Base-by-base conservation (phyloP, 2,329 filamentous ascomycete genomes). In the Mycocentrospora acerina region DNA sequence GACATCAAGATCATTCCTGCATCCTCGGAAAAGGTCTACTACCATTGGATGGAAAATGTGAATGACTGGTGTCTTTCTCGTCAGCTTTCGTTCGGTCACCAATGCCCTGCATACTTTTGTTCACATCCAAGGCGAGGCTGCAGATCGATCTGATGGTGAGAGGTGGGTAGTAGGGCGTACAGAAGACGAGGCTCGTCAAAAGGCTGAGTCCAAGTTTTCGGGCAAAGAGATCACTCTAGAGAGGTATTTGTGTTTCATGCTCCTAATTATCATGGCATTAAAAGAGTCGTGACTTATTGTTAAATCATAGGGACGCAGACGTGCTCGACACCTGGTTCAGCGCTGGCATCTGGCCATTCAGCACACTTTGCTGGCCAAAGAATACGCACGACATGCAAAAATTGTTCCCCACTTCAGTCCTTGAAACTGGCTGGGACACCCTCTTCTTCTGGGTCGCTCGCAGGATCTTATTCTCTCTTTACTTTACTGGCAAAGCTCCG, bases 391-490 rank as follows among this genome's bases (percentile, higher is more conserved):
- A 95, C 58, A 73, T 94, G 38, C 78, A 88, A 64, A 87, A 82
- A 46, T 76, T 96, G 32, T 97, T 91, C 71, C 90, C 91, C 8
- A 96, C 90, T 8, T 62, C 58, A 25, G 54, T 96, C 28, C 78
- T 97, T 14, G 93, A 97, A 72, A 97, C 91, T 34, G 91, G 91
- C 24, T 97, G 91, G 90, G 90, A 96, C 65, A 96, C 96, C 63
- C 68, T 91, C 18, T 89, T 88, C 76, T 95, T 95, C 79, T 95
- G 90, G 90, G 89, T 96, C 56, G 81, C 81, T 22, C 80, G 91
- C 54, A 97, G 97, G 93, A 88, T 96, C 62, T 93, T 96, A 81
- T 81, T 97, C 26, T 86, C 87, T 48, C 73, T 96, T 42, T 95
- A 95, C 74, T 75, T 97, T 68, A 96, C 90, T 15, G 90, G 90